These are phyloP conservation scores for Neofusicoccum parvum DNA, from an alignment of 2,329 filamentous ascomycete species.

Conservation along the genomic window DNA sequence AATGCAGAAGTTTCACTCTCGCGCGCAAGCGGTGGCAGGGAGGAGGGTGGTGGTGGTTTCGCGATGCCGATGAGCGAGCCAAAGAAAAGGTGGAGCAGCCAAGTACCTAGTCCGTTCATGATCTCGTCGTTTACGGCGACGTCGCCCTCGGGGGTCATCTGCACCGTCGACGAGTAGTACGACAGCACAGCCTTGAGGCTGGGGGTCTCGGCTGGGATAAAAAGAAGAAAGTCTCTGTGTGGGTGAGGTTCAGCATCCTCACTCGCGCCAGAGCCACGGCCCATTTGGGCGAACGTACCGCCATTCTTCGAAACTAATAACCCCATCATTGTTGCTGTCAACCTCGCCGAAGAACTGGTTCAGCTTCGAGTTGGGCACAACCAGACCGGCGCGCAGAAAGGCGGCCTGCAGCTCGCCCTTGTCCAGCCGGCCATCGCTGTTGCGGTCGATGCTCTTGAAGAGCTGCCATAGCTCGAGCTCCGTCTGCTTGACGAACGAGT, in stretches of 20 bases:
- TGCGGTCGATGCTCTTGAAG: conserved; percentile 83
- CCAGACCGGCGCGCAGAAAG: conserved; percentile 76
- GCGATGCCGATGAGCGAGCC: conserved; percentile 73
- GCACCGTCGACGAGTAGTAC: conserved; percentile 88
- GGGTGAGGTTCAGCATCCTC: conserved; percentile 19
- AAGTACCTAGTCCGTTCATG: conserved; percentile 92
- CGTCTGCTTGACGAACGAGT: conserved; percentile 81
- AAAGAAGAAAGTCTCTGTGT: conserved; percentile 84
- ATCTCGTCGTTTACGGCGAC: conserved; percentile 89
- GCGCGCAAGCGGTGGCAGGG: conserved; percentile 22
- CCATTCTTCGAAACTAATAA: conserved; percentile 93
- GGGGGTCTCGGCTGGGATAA: conserved; percentile 71
- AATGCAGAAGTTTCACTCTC: conserved; percentile 23
- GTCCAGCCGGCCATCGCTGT: conserved; percentile 83
- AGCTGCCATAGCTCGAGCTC: conserved; percentile 80
- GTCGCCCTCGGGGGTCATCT: conserved; percentile 91
- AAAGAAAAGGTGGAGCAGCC: conserved; percentile 73
- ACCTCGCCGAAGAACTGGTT: conserved; percentile 87
- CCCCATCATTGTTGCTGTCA: conserved; percentile 83
- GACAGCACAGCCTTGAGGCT: conserved; percentile 81
- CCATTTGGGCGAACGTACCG: conserved; percentile 63
- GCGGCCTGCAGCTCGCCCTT: conserved; percentile 80
- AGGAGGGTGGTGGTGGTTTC: conserved; percentile 48
- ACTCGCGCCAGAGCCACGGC: neutral
- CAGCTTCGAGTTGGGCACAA: conserved; percentile 75